Conservation (phyloP, 768 basidiomycete species). For the Mrakia frigida region DNA sequence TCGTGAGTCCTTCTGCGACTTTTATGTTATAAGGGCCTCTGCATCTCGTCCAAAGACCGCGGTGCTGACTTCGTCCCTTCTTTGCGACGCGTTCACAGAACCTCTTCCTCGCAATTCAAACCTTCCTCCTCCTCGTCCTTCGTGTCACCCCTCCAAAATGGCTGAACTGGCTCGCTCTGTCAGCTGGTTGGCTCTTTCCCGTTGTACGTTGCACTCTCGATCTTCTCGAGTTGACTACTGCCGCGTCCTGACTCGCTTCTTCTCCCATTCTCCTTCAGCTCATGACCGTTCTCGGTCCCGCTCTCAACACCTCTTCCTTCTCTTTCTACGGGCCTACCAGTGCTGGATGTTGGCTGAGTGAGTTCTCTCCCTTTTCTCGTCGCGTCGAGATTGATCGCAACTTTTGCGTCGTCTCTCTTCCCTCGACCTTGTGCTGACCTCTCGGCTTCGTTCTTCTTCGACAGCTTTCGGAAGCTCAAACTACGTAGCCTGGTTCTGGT, state of each 20-base stretch:
- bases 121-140: slow-evolving; percentile 9
- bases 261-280: background rate
- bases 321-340: background rate
- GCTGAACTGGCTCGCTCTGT: background rate
- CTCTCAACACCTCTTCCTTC: background rate
- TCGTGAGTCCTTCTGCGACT: background rate
- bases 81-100: background rate
- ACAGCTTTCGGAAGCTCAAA: slow-evolving; percentile 8
- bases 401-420: no score
- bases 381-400: background rate
- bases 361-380: background rate
- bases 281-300: slow-evolving; percentile 4
- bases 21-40: background rate
- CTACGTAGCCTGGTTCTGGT: slow-evolving; percentile 5
- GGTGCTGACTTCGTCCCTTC: background rate
- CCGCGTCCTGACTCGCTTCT: background rate
- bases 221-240: background rate
- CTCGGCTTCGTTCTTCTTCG: background rate
- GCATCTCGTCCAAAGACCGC: background rate
- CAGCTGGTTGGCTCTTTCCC: background rate
- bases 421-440: background rate
- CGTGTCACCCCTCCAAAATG: background rate
- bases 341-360: background rate
- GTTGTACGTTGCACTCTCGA: background rate
- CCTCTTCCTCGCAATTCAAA: background rate